phyloP scores from a whole-genome alignment of 345 rosid species.

The Camelina hispida region DNA sequence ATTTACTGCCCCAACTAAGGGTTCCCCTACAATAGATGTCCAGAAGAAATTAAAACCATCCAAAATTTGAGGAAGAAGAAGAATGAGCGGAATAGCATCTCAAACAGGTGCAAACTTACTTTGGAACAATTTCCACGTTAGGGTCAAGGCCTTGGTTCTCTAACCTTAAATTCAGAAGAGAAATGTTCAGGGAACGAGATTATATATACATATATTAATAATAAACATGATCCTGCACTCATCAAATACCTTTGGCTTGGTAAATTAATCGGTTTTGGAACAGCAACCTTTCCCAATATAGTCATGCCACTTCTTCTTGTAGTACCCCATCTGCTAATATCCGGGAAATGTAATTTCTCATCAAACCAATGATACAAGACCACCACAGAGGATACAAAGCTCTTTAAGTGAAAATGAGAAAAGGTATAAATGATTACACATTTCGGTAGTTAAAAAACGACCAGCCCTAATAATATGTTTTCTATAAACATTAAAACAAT shows the following conservation, averaged over 20 bases:
- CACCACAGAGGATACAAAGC: conserved; percentile 18
- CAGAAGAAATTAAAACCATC: conserved; percentile 1
- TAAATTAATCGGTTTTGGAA: conserved; percentile 95
- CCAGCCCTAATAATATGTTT: not conserved
- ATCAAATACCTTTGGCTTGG: conserved; percentile 91
- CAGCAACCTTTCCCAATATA: conserved; percentile 90
- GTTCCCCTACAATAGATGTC: conserved; percentile 65
- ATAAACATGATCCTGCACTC: conserved; percentile 6
- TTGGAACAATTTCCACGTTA: conserved; percentile 97
- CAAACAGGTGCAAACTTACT: conserved; percentile 58
- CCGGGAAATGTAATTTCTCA: conserved; percentile 23
- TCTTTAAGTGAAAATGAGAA: not conserved
- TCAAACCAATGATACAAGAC: not conserved
- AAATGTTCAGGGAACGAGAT: not conserved
- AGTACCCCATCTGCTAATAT: conserved; percentile 71
- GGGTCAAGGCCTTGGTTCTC: conserved; percentile 98
- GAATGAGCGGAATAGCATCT: conserved; percentile 9
- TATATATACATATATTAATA: conserved; percentile 1
- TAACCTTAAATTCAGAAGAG: conserved; percentile 60
- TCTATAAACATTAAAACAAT: not conserved
- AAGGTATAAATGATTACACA: conserved; percentile 5
- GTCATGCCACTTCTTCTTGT: conserved; percentile 91
- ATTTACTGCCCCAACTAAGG: conserved; percentile 88
- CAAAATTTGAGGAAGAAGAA: not conserved
- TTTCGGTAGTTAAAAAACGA: not conserved